phyloP scores from a whole-genome alignment of 139 green algal species.

The Picochlorum sp. region DNA sequence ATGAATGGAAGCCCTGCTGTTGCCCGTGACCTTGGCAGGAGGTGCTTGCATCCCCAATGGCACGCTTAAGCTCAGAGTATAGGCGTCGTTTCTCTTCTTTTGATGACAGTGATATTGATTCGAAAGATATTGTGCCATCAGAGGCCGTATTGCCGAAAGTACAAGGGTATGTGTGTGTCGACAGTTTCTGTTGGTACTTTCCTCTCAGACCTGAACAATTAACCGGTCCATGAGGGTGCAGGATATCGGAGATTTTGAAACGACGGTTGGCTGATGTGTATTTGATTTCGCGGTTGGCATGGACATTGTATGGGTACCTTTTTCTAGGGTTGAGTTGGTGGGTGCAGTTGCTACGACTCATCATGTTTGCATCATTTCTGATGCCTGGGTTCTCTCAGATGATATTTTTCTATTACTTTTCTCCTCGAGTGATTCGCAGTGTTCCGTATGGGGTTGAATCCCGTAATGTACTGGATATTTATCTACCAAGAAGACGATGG shows the following conservation, averaged over 20 bases:
- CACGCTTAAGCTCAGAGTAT: background rate
- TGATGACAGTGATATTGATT: slow-evolving; percentile 1
- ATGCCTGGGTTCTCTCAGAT: slow-evolving; percentile 54
- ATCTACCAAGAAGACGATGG: slow-evolving; percentile 44
- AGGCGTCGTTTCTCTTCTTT: background rate
- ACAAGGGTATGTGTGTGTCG: background rate
- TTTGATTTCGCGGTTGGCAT: slow-evolving; percentile 8
- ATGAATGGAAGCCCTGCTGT: no score
- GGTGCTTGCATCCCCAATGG: background rate
- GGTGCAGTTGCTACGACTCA: slow-evolving; percentile 32
- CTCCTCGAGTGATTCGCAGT: slow-evolving; percentile 47
- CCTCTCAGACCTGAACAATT: no score
- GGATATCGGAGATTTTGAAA: background rate
- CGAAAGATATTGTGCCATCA: background rate
- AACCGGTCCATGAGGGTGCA: background rate
- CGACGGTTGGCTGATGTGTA: background rate
- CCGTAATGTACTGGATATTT: slow-evolving; percentile 76
- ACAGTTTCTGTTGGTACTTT: background rate
- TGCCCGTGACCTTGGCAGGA: no score
- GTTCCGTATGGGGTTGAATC: slow-evolving; percentile 64
- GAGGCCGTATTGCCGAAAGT: background rate
- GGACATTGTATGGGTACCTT: slow-evolving; percentile 23
- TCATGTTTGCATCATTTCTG: slow-evolving; percentile 40
- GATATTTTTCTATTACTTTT: slow-evolving; percentile 73
- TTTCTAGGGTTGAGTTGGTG: slow-evolving; percentile 24